Evolutionary conservation across 2,329 filamentous ascomycete species (phyloP).

Genomic region (Sclerotinia minor): DNA sequence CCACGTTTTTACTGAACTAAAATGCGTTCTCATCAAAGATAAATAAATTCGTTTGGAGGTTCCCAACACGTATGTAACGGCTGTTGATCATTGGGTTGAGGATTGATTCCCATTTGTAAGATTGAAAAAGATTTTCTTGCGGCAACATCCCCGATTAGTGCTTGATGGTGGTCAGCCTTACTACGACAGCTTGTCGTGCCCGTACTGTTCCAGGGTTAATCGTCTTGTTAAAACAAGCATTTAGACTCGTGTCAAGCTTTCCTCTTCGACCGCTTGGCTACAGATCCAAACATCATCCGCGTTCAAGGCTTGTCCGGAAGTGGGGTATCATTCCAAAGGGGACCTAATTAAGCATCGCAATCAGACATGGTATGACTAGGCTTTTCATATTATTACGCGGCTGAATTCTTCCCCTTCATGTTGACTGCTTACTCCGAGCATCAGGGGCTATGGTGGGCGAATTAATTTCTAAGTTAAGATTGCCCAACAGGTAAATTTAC

Average conservation of each 20-base stretch:
- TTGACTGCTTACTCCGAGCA: background rate
- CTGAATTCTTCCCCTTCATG: background rate
- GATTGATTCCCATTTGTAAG: background rate
- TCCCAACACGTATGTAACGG: background rate
- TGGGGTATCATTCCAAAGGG: background rate
- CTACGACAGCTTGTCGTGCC: background rate
- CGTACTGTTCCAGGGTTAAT: background rate
- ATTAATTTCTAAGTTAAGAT: background rate
- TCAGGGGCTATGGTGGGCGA: background rate
- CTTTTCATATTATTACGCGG: constrained; percentile 5
- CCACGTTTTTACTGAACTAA: background rate
- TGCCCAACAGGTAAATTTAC: background rate
- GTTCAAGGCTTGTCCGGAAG: background rate
- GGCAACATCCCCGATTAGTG: background rate
- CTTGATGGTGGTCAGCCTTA: background rate
- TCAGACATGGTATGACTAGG: background rate
- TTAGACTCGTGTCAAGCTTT: background rate
- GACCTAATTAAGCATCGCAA: background rate
- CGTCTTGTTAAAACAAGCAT: background rate
- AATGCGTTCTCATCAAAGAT: background rate
- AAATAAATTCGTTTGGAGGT: background rate
- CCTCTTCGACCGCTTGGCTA: background rate
- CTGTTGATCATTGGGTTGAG: background rate
- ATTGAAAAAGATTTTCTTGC: background rate
- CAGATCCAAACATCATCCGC: background rate